These are phyloP conservation scores for Ganoderma lucidum DNA, from an alignment of 1,284 basidiomycete species.

Conservation along the genomic window DNA sequence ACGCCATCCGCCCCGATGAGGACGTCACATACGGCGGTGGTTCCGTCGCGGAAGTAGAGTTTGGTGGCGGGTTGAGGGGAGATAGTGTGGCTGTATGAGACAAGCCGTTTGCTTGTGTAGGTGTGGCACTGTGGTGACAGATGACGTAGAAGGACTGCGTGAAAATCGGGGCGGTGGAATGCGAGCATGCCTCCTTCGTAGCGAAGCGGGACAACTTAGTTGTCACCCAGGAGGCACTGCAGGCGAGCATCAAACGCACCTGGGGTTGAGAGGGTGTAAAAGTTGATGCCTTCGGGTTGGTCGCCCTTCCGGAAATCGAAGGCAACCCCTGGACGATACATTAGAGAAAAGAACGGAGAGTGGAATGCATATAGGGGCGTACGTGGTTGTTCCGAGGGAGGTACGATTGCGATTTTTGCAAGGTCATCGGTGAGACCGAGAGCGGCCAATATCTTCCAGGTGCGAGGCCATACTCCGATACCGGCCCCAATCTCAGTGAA, in stretches of 20 bases:
- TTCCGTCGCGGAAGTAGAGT: slow-evolving; percentile 54
- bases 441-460: slow-evolving; percentile 42
- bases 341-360: slow-evolving; percentile 22
- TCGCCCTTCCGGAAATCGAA: slow-evolving; percentile 46
- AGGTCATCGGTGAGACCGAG: slow-evolving; percentile 44
- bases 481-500: slow-evolving; percentile 48
- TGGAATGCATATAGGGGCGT: slow-evolving; percentile 5
- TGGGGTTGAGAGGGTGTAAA: slow-evolving; percentile 41
- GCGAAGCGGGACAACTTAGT: slow-evolving; percentile 12
- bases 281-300: slow-evolving; percentile 41
- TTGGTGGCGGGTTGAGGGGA: slow-evolving; percentile 15
- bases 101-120: slow-evolving; percentile 49
- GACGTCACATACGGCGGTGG: slow-evolving; percentile 51
- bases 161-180: slow-evolving; percentile 55
- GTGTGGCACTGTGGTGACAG: slow-evolving; percentile 43
- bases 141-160: slow-evolving; percentile 46
- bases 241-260: slow-evolving; percentile 35
- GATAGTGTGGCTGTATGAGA: slow-evolving; percentile 43
- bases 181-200: slow-evolving; percentile 48
- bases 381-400: slow-evolving; percentile 36
- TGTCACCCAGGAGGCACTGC: neutral
- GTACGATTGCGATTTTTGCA: slow-evolving; percentile 32
- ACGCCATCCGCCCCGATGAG: slow-evolving; percentile 57
- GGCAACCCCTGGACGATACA: slow-evolving; percentile 27
- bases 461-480: slow-evolving; percentile 46